A percentile compares a stretch with the other conserved stretches of the same genome.
These are phyloP conservation scores for Skeletonema menzelii DNA, from an alignment of 108 stramenopile genomes.

Conservation along the genomic window DNA sequence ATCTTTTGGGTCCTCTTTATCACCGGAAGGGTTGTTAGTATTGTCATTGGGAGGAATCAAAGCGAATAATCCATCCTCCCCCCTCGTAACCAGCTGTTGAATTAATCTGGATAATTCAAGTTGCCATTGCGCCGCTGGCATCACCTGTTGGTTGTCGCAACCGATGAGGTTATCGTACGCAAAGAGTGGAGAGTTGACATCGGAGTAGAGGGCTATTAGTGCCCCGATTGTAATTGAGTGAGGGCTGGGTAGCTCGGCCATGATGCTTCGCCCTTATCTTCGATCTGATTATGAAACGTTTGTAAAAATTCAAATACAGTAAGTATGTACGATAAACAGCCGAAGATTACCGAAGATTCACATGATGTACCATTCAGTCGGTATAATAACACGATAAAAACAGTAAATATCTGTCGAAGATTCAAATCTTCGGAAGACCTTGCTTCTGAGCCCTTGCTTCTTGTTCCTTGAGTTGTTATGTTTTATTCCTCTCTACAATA, in stretches of 20 bases:
- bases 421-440: too few relatives aligned
- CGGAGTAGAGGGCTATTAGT: conserved; percentile 72
- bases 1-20: not conserved
- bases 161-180: conserved; percentile 1
- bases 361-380: too few relatives aligned
- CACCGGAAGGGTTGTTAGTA: not conserved
- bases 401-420: too few relatives aligned
- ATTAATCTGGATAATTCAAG: conserved; percentile 10
- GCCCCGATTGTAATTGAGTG: conserved; percentile 71
- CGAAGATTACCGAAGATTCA: too few relatives aligned
- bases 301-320: too few relatives aligned
- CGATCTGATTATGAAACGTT: too few relatives aligned
- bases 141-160: not conserved
- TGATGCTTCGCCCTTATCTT: conserved; percentile 12
- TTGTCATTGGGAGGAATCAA: not conserved
- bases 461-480: too few relatives aligned
- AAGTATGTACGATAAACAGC: too few relatives aligned
- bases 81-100: conserved; percentile 14
- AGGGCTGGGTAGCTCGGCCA: conserved; percentile 81
- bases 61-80: conserved; percentile 22
- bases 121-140: conserved; percentile 13
- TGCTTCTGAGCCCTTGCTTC: too few relatives aligned
- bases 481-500: too few relatives aligned
- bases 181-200: conserved; percentile 62
- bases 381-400: too few relatives aligned